Conservation (phyloP, 192 early-diverging fungal genomes). For the Mortierella antarctica region DNA sequence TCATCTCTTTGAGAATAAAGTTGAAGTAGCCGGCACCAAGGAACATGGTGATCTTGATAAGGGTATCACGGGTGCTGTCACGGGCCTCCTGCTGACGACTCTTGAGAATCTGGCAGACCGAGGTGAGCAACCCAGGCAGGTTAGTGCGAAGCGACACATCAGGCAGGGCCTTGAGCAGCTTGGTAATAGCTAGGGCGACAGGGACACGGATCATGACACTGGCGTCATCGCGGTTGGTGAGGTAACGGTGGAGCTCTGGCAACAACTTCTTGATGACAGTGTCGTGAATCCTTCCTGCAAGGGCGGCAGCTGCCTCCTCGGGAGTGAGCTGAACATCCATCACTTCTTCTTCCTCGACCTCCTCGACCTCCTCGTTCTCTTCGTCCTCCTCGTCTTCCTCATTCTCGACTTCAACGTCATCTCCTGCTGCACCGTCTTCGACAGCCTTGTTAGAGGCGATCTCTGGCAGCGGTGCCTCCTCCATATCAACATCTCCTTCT, state of each 20-base stretch:
- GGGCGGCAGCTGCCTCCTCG: conserved; percentile 44
- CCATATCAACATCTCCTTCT: conserved; percentile 56
- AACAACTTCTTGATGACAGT: conserved; percentile 80
- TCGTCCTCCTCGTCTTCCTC: conserved; percentile 44
- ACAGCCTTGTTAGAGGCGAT: conserved; percentile 12
- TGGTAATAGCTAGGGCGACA: conserved; percentile 85
- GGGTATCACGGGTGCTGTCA: conserved; percentile 85
- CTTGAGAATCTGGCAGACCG: conserved; percentile 88
- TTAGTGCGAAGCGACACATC: conserved; percentile 77
- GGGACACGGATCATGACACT: conserved; percentile 86
- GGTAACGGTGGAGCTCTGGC: conserved; percentile 82
- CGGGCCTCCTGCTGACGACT: conserved; percentile 86
- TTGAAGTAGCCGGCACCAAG: conserved; percentile 86
- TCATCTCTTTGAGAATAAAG: conserved; percentile 91
- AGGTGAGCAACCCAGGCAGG: conserved; percentile 88
- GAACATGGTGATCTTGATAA: conserved; percentile 87
- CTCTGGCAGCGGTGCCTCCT: conserved; percentile 52
- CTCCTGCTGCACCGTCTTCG: conserved; percentile 34
- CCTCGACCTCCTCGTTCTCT: conserved; percentile 42
- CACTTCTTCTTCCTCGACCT: conserved; percentile 48
- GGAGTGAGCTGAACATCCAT: conserved; percentile 50
- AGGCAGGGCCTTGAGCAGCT: conserved; percentile 86
- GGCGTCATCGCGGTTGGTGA: conserved; percentile 79
- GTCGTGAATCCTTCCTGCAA: conserved; percentile 70
- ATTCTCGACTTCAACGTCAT: conserved; percentile 51